phyloP scores from a whole-genome alignment of 2,329 filamentous ascomycete genomes.

The Dactylellina parvicollis region DNA sequence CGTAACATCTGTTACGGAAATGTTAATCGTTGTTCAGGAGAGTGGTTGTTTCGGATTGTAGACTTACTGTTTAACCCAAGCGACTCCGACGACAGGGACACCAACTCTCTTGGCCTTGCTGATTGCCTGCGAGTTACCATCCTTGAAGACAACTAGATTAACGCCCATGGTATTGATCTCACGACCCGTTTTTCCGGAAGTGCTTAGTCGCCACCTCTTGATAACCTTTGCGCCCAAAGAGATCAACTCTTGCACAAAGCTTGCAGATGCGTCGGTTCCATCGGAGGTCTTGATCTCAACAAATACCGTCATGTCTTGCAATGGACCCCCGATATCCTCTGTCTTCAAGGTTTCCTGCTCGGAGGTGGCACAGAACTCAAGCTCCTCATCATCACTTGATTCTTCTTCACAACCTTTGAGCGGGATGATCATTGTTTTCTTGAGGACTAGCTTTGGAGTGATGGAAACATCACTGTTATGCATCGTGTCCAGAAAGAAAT shows the following conservation, averaged over 20 bases:
- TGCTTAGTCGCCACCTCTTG: constrained; percentile 36
- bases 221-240: constrained; percentile 36
- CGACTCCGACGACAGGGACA: constrained; percentile 38
- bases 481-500: constrained; percentile 47
- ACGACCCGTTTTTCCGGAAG: constrained; percentile 8
- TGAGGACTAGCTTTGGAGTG: constrained; percentile 14
- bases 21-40: background rate
- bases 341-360: background rate
- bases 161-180: constrained; percentile 38
- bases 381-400: constrained; percentile 22
- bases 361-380: background rate
- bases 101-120: constrained; percentile 30
- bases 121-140: constrained; percentile 24
- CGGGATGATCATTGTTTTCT: constrained; percentile 33
- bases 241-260: constrained; percentile 24
- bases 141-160: constrained; percentile 43
- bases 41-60: background rate
- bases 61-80: constrained; percentile 47
- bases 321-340: background rate
- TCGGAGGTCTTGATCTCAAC: constrained; percentile 44
- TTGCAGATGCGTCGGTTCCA: constrained; percentile 34
- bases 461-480: constrained; percentile 13
- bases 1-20: constrained; percentile 3
- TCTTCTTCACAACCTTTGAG: constrained; percentile 36
- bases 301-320: constrained; percentile 23